Evolutionary conservation across 2,329 filamentous ascomycete genomes (phyloP), one percentile per base, ranked within the genome.

Genomic region (Calonectria hawksworthii): DNA sequence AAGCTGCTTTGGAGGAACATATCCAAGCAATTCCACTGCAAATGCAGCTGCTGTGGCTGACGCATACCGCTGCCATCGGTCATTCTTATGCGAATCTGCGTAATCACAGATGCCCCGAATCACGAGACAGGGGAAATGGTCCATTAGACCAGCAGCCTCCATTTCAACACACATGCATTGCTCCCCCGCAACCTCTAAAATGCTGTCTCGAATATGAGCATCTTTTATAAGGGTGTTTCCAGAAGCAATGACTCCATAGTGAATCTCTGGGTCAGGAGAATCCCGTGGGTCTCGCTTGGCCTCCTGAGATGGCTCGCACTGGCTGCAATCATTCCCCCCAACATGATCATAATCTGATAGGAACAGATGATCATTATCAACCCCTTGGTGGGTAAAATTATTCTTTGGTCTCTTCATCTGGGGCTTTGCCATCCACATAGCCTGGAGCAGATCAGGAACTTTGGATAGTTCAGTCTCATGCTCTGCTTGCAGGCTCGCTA

Each of bases 71-170:
- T 83, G 83, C 83, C 82, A 85, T 1, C 68, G 36, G 10, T 83
- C 78, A 38, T 82, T 82, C 56, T 84, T 84, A 52, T 84, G 82
- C 0, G 81, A 79, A 59, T 85, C 84, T 0, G 83, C 78, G 41
- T 86, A 86, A 76, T 86, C 83, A 68, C 81, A 85, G 56, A 86
- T 84, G 0, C 84, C 84, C 8, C 83, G 78, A 51, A 86, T 81
- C 9, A 84, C 81, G 1, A 85, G 70, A 34, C 83, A 85, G 0
- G 80, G 82, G 50, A 82, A 79, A 28, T 79, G 56, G 26, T 81
- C 78, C 77, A 82, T 82, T 44, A 84, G 32, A 1, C 82, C 82
- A 4, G 81, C 82, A 13, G 82, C 82, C 32, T 83, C 82, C 80
- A 82, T 83, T 71, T 83, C 81, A 51, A 76, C 59, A 28, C 74